Conservation (phyloP, 257 asterid species). For the Cinchona pubescens region DNA sequence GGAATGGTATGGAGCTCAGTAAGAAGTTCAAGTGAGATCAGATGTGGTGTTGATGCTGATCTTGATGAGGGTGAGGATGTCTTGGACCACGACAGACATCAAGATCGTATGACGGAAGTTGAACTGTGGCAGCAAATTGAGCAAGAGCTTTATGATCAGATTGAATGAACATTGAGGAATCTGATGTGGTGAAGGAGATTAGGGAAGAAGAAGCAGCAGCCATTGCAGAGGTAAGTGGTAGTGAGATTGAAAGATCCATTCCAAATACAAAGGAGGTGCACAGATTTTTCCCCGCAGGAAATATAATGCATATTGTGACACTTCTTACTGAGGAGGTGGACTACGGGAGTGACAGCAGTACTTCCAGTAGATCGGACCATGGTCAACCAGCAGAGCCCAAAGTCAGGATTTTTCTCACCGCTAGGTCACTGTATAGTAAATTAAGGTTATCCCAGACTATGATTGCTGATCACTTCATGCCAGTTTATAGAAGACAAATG, state of each 20-base stretch:
- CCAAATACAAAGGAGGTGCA: constrained; percentile 77
- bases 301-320: constrained; percentile 84
- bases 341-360: constrained; percentile 27
- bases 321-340: constrained; percentile 41
- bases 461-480: constrained; percentile 98
- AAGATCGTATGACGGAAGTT: constrained; percentile 81
- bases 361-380: constrained; percentile 30
- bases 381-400: constrained; percentile 35
- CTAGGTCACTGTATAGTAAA: constrained; percentile 73
- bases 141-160: constrained; percentile 68
- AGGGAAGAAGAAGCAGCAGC: constrained; percentile 85
- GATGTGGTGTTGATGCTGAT: constrained; percentile 24
- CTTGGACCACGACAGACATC: constrained; percentile 39
- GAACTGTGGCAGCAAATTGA: constrained; percentile 96
- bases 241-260: constrained; percentile 39
- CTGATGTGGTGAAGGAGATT: constrained; percentile 55
- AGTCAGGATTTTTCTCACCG: constrained; percentile 70
- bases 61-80: constrained; percentile 42
- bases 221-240: constrained; percentile 59
- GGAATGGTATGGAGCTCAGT: constrained; percentile 31
- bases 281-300: constrained; percentile 87
- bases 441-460: constrained; percentile 80
- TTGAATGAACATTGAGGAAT: constrained; percentile 42
- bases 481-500: constrained; percentile 73
- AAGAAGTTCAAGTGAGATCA: constrained; percentile 30